phyloP scores from a whole-genome alignment of 2,329 filamentous ascomycete species.

The Westerdykella aurantiaca region DNA sequence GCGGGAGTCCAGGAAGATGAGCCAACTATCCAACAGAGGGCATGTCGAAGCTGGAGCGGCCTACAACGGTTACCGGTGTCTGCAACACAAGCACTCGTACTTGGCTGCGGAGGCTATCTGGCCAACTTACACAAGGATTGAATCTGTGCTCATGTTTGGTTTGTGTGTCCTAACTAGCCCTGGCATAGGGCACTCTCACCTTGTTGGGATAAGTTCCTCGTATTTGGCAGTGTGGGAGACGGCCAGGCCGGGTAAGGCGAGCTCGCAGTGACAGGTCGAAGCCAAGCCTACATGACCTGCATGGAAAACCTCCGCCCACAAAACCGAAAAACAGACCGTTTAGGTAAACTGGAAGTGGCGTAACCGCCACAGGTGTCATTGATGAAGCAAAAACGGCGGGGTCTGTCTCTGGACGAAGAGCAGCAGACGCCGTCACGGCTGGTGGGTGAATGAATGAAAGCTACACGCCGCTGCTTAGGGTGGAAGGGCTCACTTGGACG shows the following conservation, averaged over 20 bases:
- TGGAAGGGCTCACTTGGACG: slow-evolving; percentile 21
- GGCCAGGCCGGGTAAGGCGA: too few species aligned
- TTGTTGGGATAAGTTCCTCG: slow-evolving; percentile 10
- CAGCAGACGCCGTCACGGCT: too few species aligned
- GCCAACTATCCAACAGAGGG: slow-evolving; percentile 6
- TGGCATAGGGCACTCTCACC: too few species aligned
- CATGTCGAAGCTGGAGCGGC: slow-evolving; percentile 2
- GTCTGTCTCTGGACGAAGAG: too few species aligned
- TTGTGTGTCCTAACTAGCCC: too few species aligned
- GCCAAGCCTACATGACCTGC: too few species aligned
- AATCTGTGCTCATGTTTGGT: too few species aligned
- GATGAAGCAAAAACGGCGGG: too few species aligned
- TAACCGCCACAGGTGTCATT: too few species aligned
- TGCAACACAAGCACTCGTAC: slow-evolving; percentile 17
- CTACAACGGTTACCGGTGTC: slow-evolving; percentile 17
- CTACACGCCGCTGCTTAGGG: slow-evolving; percentile 25
- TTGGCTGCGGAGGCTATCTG: slow-evolving; percentile 22
- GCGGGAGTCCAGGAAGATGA: slow-evolving; percentile 6
- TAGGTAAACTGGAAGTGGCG: too few species aligned
- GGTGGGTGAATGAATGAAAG: slow-evolving; percentile 3
- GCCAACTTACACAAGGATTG: slow-evolving; percentile 1
- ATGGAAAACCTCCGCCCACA: not conserved
- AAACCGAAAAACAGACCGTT: slow-evolving; percentile 1
- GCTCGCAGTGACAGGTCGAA: too few species aligned
- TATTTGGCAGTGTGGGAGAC: slow-evolving; percentile 1